These are phyloP conservation scores for Hanseniaspora vineae DNA, from an alignment of 805 yeast genomes.

Conservation along the genomic window DNA sequence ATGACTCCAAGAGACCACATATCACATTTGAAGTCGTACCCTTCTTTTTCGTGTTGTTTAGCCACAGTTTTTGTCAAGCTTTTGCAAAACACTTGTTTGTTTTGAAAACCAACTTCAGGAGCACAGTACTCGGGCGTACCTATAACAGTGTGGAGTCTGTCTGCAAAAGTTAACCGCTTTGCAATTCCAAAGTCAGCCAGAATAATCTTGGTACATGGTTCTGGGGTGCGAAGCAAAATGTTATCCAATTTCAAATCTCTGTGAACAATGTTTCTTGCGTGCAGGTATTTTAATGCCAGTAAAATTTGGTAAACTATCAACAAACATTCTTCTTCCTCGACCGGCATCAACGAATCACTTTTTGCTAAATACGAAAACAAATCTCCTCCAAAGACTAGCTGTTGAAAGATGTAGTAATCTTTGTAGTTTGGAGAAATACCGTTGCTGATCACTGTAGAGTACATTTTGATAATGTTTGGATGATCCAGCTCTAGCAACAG, in stretches of 20 bases:
- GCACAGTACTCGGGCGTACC: constrained; percentile 65
- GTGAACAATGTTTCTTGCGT: constrained; percentile 42
- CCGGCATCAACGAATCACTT: constrained; percentile 26
- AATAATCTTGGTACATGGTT: constrained; percentile 38
- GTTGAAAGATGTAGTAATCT: constrained; percentile 34
- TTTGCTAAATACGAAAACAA: constrained; percentile 39
- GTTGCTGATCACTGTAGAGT: constrained; percentile 21
- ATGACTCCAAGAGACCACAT: constrained; percentile 60
- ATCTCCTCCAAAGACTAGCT: constrained; percentile 44
- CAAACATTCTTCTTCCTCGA: constrained; percentile 43
- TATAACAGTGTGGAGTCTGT: constrained; percentile 36
- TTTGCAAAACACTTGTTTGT: constrained; percentile 17
- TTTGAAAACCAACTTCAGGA: constrained; percentile 48
- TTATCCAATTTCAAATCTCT: constrained; percentile 59
- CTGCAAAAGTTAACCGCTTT: constrained; percentile 13
- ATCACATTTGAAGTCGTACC: constrained; percentile 48
- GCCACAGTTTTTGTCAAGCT: constrained; percentile 18
- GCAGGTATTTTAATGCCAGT: constrained; percentile 43
- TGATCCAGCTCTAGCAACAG: constrained; percentile 29
- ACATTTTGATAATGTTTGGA: constrained; percentile 37
- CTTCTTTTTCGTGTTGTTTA: constrained; percentile 15
- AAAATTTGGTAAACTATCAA: constrained; percentile 43
- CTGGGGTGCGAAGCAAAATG: constrained; percentile 40
- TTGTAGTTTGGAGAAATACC: constrained; percentile 1
- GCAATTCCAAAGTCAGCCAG: constrained; percentile 63